phyloP scores from a whole-genome alignment of 108 stramenopile species.

The Nannochloropsis granulata region DNA sequence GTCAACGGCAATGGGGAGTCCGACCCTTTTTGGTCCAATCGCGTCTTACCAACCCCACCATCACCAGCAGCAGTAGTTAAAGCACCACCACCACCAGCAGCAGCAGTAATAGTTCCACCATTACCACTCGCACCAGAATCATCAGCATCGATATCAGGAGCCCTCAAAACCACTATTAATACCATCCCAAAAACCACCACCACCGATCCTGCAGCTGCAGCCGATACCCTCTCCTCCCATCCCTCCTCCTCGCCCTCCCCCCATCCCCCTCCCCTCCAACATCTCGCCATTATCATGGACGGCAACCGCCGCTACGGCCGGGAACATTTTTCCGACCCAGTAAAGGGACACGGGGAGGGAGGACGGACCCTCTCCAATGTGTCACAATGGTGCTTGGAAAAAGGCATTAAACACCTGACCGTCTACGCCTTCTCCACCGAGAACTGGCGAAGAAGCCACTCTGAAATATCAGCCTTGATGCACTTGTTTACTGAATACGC shows the following conservation, averaged over 20 bases:
- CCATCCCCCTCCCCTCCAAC: conserved; percentile 1
- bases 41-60: too few species aligned
- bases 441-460: conserved; percentile 75
- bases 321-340: conserved; percentile 47
- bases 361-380: conserved; percentile 68
- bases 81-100: too few species aligned
- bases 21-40: too few species aligned
- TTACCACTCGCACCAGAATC: too few species aligned
- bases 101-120: too few species aligned
- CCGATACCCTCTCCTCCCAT: background rate
- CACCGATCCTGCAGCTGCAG: background rate
- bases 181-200: background rate
- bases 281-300: conserved; percentile 88
- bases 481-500: conserved; percentile 62
- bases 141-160: too few species aligned
- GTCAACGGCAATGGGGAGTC: too few species aligned
- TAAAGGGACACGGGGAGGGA: conserved; percentile 79
- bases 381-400: conserved; percentile 78
- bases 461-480: conserved; percentile 69
- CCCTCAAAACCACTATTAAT: too few species aligned
- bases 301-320: conserved; percentile 92
- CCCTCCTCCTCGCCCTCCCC: background rate
- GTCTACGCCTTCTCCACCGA: conserved; percentile 96
- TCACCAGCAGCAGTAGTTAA: too few species aligned
- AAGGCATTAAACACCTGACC: conserved; percentile 57